Base-by-base conservation (phyloP, 495 filamentous ascomycete species). In the Aspergillus baeticus region DNA sequence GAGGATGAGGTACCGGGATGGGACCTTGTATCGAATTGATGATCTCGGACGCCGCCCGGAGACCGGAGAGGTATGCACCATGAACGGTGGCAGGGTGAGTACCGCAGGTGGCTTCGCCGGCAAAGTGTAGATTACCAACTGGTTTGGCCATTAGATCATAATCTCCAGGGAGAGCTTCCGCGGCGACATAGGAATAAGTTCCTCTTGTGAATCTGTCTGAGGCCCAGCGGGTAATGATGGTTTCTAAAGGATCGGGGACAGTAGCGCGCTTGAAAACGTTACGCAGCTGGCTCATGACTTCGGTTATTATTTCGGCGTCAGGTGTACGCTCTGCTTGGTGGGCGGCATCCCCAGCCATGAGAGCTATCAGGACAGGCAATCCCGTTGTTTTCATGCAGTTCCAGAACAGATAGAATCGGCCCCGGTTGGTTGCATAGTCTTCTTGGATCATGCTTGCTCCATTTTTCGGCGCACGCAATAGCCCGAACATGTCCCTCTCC, bases 311-410 rank as follows among this genome's bases (percentile, higher is more conserved):
- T 10, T 83, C 79, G 20, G 84, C 82, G 64, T 96, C 88, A 45
- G 81, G 77, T 10, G 81, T 87, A 39, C 73, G 75, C 71, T 99
- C 94, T 1, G 90, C 88, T 58, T 96, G 84, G 57, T 87, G 85
- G 23, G 92, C 95, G n/a, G 94, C 88, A 63, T 98, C 89, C 17
- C 94, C 94, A 38, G 92, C 91, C 95, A 99, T 97, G 31, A 99
- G 82, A 15, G 91, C 95, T 41, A 97, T 82, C 15, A 98, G 75
- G 5, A 89, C 87, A 4, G 94, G 94, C 31, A 91, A 77, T 6
- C 94, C 94, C 45, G 89, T 90, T 2, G 90, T 95, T 55, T 90
- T 88, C 54, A 91, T 85, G 54, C 90, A 88, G 65, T 99, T 98
- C 84, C 96, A 98, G 82, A 96, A 97, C 61, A 98, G 82, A 63